These are phyloP conservation scores for Saccharomycopsis fodiens DNA, from an alignment of 805 yeast genomes.

Conservation along the genomic window DNA sequence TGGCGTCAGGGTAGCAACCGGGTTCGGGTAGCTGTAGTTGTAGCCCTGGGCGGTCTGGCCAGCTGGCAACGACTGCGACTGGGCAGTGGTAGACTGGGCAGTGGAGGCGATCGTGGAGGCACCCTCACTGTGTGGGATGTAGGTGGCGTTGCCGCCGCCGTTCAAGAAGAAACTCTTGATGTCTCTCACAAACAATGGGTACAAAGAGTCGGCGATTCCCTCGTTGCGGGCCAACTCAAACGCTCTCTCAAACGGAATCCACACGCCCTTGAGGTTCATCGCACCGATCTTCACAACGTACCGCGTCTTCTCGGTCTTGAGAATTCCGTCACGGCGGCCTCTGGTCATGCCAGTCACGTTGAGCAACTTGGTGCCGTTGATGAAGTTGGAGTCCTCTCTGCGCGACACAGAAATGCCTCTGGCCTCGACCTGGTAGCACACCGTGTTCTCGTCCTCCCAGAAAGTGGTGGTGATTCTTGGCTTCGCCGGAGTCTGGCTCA, in stretches of 20 bases:
- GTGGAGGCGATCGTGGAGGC: conserved; percentile 3
- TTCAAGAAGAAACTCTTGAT: conserved; percentile 35
- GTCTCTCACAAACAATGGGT: conserved; percentile 67
- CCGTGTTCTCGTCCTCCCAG: conserved; percentile 85
- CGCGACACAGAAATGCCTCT: conserved; percentile 74
- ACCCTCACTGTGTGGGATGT: background rate
- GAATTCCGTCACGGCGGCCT: conserved; percentile 78
- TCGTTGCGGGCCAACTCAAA: conserved; percentile 74
- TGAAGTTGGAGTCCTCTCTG: conserved; percentile 78
- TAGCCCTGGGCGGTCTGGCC: conserved; percentile 2
- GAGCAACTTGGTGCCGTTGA: conserved; percentile 75
- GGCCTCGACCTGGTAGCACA: conserved; percentile 82
- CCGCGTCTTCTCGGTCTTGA: conserved; percentile 67
- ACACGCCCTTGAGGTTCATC: conserved; percentile 83
- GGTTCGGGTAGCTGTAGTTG: background rate
- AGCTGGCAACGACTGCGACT: background rate
- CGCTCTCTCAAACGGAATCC: conserved; percentile 86
- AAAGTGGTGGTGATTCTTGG: conserved; percentile 73
- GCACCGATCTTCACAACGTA: conserved; percentile 83
- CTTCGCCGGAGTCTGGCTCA: conserved; percentile 24
- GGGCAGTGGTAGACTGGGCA: conserved; percentile 2
- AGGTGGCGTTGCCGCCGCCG: conserved; percentile 12
- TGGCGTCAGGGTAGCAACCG: conserved; percentile 11
- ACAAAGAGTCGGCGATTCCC: conserved; percentile 58
- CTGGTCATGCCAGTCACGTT: conserved; percentile 85